Base-by-base conservation (phyloP, 306 rosid species). In the Prunus dulcis region DNA sequence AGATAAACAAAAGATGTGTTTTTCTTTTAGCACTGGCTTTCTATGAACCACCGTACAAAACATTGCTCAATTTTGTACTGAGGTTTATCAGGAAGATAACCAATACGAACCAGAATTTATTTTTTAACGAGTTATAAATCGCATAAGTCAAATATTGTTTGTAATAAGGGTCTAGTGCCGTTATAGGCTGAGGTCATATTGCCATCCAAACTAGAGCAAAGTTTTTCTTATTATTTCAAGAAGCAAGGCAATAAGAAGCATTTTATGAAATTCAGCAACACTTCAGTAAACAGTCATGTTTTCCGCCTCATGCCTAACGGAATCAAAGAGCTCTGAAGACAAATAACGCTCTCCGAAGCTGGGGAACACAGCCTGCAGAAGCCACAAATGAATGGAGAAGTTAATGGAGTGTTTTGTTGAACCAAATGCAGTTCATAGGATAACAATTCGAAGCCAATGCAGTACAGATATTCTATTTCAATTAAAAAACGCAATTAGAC, bases 311-410 rank as follows among this genome's bases (percentile, higher is more conserved):
- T 56, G 86, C 76, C 90, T 82, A 28, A 82, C 41, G 78, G 91
- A 82, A 72, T 89, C 93, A 50, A 91, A 91, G 52, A 91, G 78
- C 46, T 62, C 55, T 5, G 90, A 52, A 23, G 92, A 91, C 71
- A 89, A 71, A 74, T 89, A 87, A 41, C 89, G 92, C 78, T 89
- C 96, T 68, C 93, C 96, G 47, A 55, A 84, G 71, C 89, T 89
- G 12, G 96, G 91, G 60, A 91, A 87, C 45, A 91, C 22, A 65
- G 71, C 88, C 92, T 91, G 78, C 76, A 64, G 19, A 43, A 30
- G 13, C 8, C 60, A 45, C 27, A n/a, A 28, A 49, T 0, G 18
- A 34, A 6, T 17, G 19, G 38, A n/a, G 20, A 30, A 4, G 19
- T 43, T 9, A 9, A 11, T 34, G 51, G 10, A 19, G 20, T 12